phyloP scores from a whole-genome alignment of 768 basidiomycete genomes.

The Tulasnella sp. region DNA sequence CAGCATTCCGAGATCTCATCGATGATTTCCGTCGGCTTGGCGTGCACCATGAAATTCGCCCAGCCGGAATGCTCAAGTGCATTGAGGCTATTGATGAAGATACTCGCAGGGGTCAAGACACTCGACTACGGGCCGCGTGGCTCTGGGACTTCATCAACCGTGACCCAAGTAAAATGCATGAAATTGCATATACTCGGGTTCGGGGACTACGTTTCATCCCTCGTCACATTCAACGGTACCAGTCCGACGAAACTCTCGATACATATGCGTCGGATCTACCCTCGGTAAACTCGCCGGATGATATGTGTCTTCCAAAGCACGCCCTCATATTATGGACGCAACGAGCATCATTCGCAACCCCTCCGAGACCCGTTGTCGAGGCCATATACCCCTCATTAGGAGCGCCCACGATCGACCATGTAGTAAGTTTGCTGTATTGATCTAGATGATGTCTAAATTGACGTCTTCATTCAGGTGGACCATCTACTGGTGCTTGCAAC shows the following conservation, averaged over 20 bases:
- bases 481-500: neutral
- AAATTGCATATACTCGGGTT: neutral
- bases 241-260: neutral
- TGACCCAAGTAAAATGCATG: neutral
- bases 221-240: neutral
- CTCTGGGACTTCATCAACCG: neutral
- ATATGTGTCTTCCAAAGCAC: neutral
- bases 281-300: neutral
- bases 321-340: constrained; percentile 6
- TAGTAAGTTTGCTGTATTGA: neutral
- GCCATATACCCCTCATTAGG: neutral
- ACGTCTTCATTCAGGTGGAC: neutral
- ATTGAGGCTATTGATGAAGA: neutral
- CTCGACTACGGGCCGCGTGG: neutral
- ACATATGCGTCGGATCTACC: neutral
- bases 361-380: neutral
- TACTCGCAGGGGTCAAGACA: neutral
- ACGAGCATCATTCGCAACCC: neutral
- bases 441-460: neutral
- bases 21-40: neutral
- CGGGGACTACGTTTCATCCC: constrained; percentile 1
- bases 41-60: neutral
- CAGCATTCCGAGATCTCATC: neutral
- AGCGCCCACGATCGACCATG: neutral
- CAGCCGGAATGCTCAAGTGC: neutral